Base-by-base conservation (phyloP, 352 stramenopile genomes). In the Phytophthora kernoviae region DNA sequence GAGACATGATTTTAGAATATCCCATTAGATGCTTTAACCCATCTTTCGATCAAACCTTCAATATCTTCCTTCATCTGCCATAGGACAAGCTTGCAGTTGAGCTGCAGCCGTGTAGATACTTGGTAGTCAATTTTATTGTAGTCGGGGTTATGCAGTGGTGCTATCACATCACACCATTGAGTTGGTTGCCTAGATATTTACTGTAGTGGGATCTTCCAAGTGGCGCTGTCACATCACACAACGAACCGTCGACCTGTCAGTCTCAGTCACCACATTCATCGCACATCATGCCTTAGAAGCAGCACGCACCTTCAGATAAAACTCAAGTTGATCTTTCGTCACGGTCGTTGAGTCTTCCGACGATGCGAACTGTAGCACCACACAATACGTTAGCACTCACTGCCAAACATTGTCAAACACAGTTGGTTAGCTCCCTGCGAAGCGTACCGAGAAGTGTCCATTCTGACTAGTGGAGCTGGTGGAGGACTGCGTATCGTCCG, bases 281-380 rank as follows among this genome's bases (percentile, higher is more conserved):
- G 3, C n/a, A 9, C 11, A 9, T 8, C 6, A 39, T 39, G 33
- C 14, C 33, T 43, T 20, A 15, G 30, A 51, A 44, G 20, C 5
- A 22, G 22, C 17, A 58, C 66, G 17, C 56, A 94, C 84, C 76
- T 94, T 91, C 70, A 94, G 82, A 77, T 92, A 94, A 62, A 81
- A 94, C 66, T 91, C 79, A n/a, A 94, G 62, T 33, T 94, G 82
- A 46, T 91, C 75, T 69, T 94, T 94, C 58, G 83, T 87, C 39
- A 94, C 59, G 46, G 68, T 77, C 8, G 70, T 67, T 14, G 74
- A 65, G 36, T 88, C 79, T 62, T 94, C 84, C 14, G 73, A 77
- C 21, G 69, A 78, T 12, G 68, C 59, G 42, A 88, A 77, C 73
- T 87, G 64, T n/a, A 40, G 21, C 5, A 44, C 17, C 24, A 52